Base-by-base conservation (phyloP, 2,329 filamentous ascomycete genomes). In the Tolypocladium guangdongense region DNA sequence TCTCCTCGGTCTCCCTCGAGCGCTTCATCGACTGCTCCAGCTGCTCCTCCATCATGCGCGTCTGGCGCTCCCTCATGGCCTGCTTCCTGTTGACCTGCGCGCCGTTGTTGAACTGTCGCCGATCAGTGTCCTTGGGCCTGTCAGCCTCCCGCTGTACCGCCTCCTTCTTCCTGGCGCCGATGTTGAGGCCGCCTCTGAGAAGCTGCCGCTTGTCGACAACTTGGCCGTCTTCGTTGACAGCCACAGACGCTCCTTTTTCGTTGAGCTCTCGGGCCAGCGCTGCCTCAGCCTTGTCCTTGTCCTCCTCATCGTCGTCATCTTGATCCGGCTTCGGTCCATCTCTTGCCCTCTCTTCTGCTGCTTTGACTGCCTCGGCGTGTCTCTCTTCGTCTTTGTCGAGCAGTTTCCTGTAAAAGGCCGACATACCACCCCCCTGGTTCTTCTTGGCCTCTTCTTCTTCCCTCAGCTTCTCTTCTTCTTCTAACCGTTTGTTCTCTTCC, bases 181-280 rank as follows among this genome's bases (percentile, higher is more conserved):
- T 71, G 61, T 95, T 95, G 51, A 95, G 75, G 30, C 88, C 88
- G 7, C 87, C 86, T 48, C 74, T 78, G 7, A 95, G 78, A 10
- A 93, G 74, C 66, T 93, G 84, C n/a, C 88, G 78, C 73, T 90
- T 92, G 66, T 95, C 88, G 30, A 89, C 85, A 2, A 93, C 84
- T 64, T 91, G 82, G 0, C 88, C 88, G 39, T 93, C 88, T 56
- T 93, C 88, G 62, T 92, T 92, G 61, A 92, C 70, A 8, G 82
- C 78, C 39, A 93, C 78, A 4, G 74, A 72, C 0, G 71, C 83
- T 57, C 73, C 81, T 56, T 75, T 82, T 39, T 80, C 77, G 52
- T 84, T 85, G 51, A 90, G 77, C 62, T 88, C 84, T 49, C 74
- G 76, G 5, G 85, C 86, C n/a, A 83, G 62, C 36, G 90, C 80